Evolutionary conservation across 257 asterid species (phyloP), one percentile per base, ranked within the genome.

Genomic region (Primulina huaijiensis): DNA sequence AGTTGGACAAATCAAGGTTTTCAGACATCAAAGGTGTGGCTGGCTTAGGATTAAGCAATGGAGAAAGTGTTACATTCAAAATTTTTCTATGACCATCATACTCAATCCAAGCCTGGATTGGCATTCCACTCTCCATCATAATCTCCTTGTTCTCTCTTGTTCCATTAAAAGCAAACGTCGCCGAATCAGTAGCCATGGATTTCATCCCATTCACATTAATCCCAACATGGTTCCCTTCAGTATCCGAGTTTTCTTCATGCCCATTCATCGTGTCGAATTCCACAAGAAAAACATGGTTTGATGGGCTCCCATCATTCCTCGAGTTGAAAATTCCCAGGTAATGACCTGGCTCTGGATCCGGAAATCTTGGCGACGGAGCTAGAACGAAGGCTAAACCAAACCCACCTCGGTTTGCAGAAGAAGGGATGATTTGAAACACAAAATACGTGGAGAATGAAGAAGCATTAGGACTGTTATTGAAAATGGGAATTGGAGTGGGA

Each of bases 191-290:
- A 1, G 35, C 71, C 0, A 0, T 6, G 0, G 85, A 64, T 0
- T 0, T 0, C 81, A 86, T 74, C 16, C 83, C 57, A 16, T 90
- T 83, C 58, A 58, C 12, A 72, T 90, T 90, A 67, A 90, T 68
- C 3, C 89, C 97, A 0, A 88, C 61, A n/a, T 90, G 94, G 52
- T 85, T 88, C 1, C 92, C 87, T 0, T 69, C 65, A 0, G 58
- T 8, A 7, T 86, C 88, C 0, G n/a, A 7, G 0, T 1, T 60
- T 53, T 78, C 82, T 3, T 80, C 16, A 37, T 31, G 27, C 0
- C 97, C 94, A 5, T 68, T 21, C 14, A 88, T 86, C 1, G 95
- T 86, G 65, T 88, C 97, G 38, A 90, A 90, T 37, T 90, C 96
- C 55, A 90, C 92, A 82, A 85, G 69, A 71, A 90, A 85, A 10